These are phyloP conservation scores for Dactylellina sp. DNA, from an alignment of 2,329 filamentous ascomycete genomes.

Conservation along the genomic window DNA sequence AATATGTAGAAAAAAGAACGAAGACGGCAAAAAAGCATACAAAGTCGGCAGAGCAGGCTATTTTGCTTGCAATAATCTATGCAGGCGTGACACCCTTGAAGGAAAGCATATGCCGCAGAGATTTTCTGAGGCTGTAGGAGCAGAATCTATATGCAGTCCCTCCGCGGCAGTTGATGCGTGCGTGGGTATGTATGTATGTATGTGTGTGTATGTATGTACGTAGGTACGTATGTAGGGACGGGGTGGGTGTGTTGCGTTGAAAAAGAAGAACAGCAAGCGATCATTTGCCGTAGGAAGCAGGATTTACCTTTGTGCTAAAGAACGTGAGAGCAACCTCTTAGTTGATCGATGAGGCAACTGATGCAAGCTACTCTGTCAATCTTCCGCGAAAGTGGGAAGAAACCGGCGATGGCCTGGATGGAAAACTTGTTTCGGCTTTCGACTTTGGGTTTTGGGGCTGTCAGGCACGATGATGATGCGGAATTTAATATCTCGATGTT, in stretches of 20 bases:
- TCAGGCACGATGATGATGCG: not conserved
- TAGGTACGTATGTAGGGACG: not conserved
- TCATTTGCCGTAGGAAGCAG: conserved; percentile 47
- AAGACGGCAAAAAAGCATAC: conserved; percentile 5
- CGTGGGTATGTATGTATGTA: conserved; percentile 10
- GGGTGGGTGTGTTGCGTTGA: conserved; percentile 51
- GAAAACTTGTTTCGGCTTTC: conserved; percentile 50
- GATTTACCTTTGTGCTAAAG: conserved; percentile 50
- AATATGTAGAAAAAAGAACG: conserved; percentile 1
- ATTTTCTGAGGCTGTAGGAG: conserved; percentile 28
- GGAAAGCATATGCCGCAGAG: conserved; percentile 35
- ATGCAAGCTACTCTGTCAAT: conserved; percentile 52
- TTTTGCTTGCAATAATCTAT: conserved; percentile 1
- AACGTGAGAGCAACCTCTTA: conserved; percentile 27
- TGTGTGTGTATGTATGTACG: not conserved
- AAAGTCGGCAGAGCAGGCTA: not conserved
- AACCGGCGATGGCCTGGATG: conserved; percentile 29
- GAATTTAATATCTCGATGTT: conserved; percentile 16
- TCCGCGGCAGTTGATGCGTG: not conserved
- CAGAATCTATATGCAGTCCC: not conserved
- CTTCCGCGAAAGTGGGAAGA: conserved; percentile 56
- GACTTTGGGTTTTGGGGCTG: not conserved
- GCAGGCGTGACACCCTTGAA: conserved; percentile 3
- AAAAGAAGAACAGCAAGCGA: conserved; percentile 40
- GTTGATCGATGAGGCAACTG: conserved; percentile 55